Evolutionary conservation across 768 basidiomycete genomes (phyloP).

Genomic region (Pleurotus pulmonarius): DNA sequence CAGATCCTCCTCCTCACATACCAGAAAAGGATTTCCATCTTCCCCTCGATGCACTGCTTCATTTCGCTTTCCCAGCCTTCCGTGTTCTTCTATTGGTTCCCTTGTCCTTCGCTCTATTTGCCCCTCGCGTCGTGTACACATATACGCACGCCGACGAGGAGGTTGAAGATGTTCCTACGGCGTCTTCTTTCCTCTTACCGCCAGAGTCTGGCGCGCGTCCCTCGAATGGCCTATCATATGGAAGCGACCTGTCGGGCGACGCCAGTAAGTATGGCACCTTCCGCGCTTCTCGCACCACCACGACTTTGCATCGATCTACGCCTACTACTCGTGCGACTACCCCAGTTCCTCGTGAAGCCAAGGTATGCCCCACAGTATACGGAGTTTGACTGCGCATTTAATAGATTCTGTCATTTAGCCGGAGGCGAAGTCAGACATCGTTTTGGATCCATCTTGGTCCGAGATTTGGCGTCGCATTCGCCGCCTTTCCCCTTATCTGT

Average conservation of each 20-base stretch:
- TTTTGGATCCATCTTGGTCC: conserved; percentile 64
- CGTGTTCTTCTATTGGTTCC: conserved; percentile 61
- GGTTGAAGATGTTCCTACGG: conserved; percentile 36
- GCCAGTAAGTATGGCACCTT: conserved; percentile 77
- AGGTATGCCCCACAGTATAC: conserved; percentile 24
- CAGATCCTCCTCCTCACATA: conserved; percentile 19
- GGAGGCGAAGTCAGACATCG: conserved; percentile 46
- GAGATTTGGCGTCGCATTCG: conserved; percentile 65
- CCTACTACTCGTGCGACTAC: conserved; percentile 53
- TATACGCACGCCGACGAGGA: conserved; percentile 41
- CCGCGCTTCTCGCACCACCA: conserved; percentile 45
- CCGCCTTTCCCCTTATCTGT: conserved; percentile 75
- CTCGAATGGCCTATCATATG: conserved; percentile 50
- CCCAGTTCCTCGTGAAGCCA: conserved; percentile 37
- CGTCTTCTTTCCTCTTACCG: conserved; percentile 54
- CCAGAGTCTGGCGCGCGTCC: conserved; percentile 39
- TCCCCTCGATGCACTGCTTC: conserved; percentile 22
- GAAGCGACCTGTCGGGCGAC: conserved; percentile 34
- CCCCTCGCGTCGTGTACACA: conserved; percentile 64
- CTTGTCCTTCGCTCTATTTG: conserved; percentile 56
- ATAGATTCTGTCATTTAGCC: conserved; percentile 21
- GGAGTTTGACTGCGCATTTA: not conserved
- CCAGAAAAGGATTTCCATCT: conserved; percentile 21
- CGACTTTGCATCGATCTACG: conserved; percentile 46
- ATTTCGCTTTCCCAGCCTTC: conserved; percentile 53